Conservation (phyloP, 129 eudicot species). For the Glebionis coronaria region DNA sequence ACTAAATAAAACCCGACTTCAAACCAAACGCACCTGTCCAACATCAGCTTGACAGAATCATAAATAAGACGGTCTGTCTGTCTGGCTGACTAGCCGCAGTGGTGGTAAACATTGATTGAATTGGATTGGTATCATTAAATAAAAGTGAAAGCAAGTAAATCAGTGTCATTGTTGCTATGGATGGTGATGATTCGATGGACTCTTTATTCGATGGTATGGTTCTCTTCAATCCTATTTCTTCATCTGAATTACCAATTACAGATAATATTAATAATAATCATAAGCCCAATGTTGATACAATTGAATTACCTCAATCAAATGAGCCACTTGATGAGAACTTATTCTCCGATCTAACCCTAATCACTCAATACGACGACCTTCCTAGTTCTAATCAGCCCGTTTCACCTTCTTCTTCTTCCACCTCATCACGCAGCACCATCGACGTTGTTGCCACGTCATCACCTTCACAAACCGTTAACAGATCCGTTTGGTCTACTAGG, state of each 20-base stretch:
- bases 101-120: too few species aligned
- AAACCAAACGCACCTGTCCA: too few species aligned
- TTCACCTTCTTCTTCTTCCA: slow-evolving; percentile 22
- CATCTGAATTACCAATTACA: neutral
- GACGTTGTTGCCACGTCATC: slow-evolving; percentile 16
- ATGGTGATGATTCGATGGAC: slow-evolving; percentile 36
- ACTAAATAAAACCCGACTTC: too few species aligned
- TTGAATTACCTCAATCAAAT: slow-evolving; percentile 18
- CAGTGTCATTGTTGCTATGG: too few species aligned
- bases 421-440: slow-evolving; percentile 24
- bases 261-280: neutral
- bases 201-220: slow-evolving; percentile 81
- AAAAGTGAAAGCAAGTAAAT: too few species aligned
- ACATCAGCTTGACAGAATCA: too few species aligned
- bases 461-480: slow-evolving; percentile 6
- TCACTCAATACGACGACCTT: slow-evolving; percentile 27
- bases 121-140: too few species aligned
- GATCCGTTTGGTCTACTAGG: slow-evolving; percentile 34
- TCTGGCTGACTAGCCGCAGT: too few species aligned
- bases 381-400: slow-evolving; percentile 19
- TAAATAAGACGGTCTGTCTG: too few species aligned
- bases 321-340: slow-evolving; percentile 62
- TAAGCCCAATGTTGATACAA: neutral
- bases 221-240: slow-evolving; percentile 34
- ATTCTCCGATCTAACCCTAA: slow-evolving; percentile 66